Conservation (phyloP, 176 grass and related monocot genomes). For the Dendrocalamus sinicus region DNA sequence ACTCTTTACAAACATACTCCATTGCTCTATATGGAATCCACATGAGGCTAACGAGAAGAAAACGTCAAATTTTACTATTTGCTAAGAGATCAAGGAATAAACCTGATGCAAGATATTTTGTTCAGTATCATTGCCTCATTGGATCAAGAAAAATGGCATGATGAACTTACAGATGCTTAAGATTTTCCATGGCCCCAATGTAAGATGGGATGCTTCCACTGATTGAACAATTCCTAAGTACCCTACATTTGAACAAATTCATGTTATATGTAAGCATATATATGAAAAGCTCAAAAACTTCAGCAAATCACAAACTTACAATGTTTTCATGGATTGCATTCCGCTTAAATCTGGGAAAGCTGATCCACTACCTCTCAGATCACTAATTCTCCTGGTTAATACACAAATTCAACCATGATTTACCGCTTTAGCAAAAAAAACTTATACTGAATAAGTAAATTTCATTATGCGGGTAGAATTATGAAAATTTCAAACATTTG, state of each 20-base stretch:
- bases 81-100: neutral
- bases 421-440: neutral
- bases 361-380: slow-evolving; percentile 71
- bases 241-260: slow-evolving; percentile 43
- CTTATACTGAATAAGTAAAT: neutral
- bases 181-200: slow-evolving; percentile 63
- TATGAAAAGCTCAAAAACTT: neutral
- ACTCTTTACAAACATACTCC: neutral
- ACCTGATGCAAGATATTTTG: neutral
- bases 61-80: neutral
- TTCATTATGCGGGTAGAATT: slow-evolving; percentile 12
- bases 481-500: slow-evolving; percentile 26
- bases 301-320: slow-evolving; percentile 57
- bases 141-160: slow-evolving; percentile 1
- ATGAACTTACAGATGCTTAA: slow-evolving; percentile 86
- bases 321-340: slow-evolving; percentile 61
- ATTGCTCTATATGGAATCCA: slow-evolving; percentile 14
- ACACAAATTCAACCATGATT: slow-evolving; percentile 28
- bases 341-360: slow-evolving; percentile 67
- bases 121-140: neutral
- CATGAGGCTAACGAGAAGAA: neutral
- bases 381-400: slow-evolving; percentile 77
- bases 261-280: neutral
- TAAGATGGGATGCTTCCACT: slow-evolving; percentile 68
- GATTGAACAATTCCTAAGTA: slow-evolving; percentile 92